Conservation (phyloP, 352 stramenopile species). For the Phytophthora citrophthora region DNA sequence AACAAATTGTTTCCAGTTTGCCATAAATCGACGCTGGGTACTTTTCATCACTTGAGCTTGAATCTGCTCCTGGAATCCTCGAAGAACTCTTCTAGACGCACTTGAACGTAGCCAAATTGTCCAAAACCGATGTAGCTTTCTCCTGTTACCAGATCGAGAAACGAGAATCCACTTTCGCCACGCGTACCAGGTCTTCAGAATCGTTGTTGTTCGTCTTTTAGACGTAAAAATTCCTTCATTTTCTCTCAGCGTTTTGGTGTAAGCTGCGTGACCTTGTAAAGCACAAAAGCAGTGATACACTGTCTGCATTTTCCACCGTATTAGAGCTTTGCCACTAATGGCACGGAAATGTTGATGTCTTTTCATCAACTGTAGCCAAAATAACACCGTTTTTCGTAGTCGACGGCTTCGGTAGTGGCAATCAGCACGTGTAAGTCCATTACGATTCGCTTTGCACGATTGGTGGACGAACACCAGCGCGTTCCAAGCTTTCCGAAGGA, state of each 20-base stretch:
- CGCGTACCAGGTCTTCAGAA: conserved; percentile 35
- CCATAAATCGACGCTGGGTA: conserved; percentile 21
- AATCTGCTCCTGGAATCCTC: conserved; percentile 32
- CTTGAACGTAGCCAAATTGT: conserved; percentile 24
- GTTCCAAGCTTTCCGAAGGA: conserved; percentile 41
- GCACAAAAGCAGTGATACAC: conserved; percentile 45
- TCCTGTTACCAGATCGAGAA: conserved; percentile 17
- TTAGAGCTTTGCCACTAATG: conserved; percentile 32
- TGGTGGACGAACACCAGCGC: conserved; percentile 19
- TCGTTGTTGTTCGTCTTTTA: conserved; percentile 3
- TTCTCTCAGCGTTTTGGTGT: conserved; percentile 7
- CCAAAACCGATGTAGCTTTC: conserved; percentile 33
- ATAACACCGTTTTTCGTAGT: conserved; percentile 8
- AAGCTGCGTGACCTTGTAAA: conserved; percentile 6
- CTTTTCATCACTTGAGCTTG: conserved; percentile 20
- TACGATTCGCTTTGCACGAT: neutral
- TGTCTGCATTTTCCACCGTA: conserved; percentile 48
- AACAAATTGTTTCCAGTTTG: conserved; percentile 40
- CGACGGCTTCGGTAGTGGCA: conserved; percentile 5
- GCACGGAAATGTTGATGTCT: conserved; percentile 21
- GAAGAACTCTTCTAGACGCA: conserved; percentile 13
- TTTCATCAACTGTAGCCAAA: conserved; percentile 23
- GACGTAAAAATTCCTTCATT: conserved; percentile 9
- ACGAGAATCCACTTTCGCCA: conserved; percentile 54
- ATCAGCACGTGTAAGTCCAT: conserved; percentile 12